Evolutionary conservation across 1,284 basidiomycete species (phyloP).

Genomic region (Microbotryum silenes-acaulis): DNA sequence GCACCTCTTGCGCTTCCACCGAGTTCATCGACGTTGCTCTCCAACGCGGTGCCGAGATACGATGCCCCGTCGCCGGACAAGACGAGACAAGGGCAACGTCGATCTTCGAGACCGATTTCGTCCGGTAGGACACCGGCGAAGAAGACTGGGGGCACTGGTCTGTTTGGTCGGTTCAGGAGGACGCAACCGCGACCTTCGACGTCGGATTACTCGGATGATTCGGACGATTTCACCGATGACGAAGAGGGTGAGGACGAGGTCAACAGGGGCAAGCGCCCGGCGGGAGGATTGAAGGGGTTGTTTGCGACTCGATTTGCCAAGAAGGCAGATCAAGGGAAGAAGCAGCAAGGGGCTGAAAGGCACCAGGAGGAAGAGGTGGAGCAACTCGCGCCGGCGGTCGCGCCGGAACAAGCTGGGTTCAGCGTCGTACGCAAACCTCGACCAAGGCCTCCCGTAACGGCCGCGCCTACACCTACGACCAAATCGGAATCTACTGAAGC

Average conservation of each 20-base stretch:
- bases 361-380: conserved; percentile 4
- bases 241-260: conserved; percentile 16
- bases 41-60: conserved; percentile 20
- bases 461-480: neutral
- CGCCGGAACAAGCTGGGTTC: conserved; percentile 21
- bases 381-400: neutral
- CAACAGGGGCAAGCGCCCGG: neutral
- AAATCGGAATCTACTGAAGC: no score
- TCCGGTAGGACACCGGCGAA: neutral
- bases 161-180: conserved; percentile 30
- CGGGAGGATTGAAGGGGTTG: neutral
- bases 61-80: neutral
- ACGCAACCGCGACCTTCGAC: conserved; percentile 12
- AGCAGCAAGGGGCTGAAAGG: neutral
- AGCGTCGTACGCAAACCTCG: conserved; percentile 26
- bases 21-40: conserved; percentile 19
- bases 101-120: neutral
- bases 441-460: conserved; percentile 8
- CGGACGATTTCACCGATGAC: conserved; percentile 18
- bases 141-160: conserved; percentile 7
- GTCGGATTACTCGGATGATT: no score
- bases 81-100: conserved; percentile 14
- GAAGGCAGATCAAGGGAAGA: neutral
- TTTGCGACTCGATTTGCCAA: neutral
- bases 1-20: neutral